Evolutionary conservation across 2,329 filamentous ascomycete genomes (phyloP).

Genomic region (Triangularia setosa): DNA sequence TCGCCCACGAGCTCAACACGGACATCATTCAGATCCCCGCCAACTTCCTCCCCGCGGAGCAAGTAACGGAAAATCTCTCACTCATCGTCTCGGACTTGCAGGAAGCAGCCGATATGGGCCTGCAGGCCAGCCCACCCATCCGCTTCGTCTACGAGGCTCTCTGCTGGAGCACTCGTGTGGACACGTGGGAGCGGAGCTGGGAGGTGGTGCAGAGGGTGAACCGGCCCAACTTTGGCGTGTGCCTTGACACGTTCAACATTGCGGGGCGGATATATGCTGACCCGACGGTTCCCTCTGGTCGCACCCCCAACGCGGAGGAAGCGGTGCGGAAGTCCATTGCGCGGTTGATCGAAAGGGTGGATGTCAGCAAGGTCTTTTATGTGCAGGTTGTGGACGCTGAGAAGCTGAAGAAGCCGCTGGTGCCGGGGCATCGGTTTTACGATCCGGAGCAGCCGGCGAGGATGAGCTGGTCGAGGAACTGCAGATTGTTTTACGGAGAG

Average conservation of each 20-base stretch:
- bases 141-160: conserved; percentile 72
- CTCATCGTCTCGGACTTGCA: conserved; percentile 60
- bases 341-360: conserved; percentile 50
- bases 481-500: conserved; percentile 64
- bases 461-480: conserved; percentile 79
- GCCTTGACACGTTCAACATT: conserved; percentile 76
- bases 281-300: conserved; percentile 51
- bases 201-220: conserved; percentile 62
- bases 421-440: conserved; percentile 55
- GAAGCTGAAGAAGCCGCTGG: conserved; percentile 53
- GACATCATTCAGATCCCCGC: conserved; percentile 73
- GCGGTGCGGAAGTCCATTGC: conserved; percentile 52
- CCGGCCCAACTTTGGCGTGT: conserved; percentile 69
- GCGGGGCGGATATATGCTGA: conserved; percentile 68
- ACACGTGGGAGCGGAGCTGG: conserved; percentile 71
- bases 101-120: conserved; percentile 64
- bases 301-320: conserved; percentile 50
- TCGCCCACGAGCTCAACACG: conserved; percentile 61
- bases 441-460: conserved; percentile 53
- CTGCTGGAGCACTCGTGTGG: conserved; percentile 65
- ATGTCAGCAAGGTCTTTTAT: conserved; percentile 66
- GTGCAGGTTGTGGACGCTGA: conserved; percentile 75
- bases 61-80: conserved; percentile 44
- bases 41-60: conserved; percentile 55
- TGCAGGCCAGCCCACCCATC: conserved; percentile 51